Evolutionary conservation across 768 basidiomycete species (phyloP), one percentile per base, ranked within the genome.

Genomic region (Rhodotorula diobovata): DNA sequence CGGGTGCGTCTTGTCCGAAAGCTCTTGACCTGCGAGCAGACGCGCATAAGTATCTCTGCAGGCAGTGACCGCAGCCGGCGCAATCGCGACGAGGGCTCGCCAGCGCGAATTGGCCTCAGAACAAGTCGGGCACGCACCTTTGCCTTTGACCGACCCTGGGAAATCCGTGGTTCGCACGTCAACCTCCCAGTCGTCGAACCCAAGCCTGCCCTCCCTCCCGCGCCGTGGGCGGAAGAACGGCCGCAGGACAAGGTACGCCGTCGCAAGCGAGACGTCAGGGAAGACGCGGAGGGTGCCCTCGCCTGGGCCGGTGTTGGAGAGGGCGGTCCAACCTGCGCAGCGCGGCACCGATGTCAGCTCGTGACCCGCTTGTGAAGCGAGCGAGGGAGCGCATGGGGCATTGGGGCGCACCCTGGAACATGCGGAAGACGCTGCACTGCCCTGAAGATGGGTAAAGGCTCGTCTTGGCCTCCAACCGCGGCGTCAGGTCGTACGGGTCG

Each of bases 221-320:
- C 76, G 72, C 10, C 82, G 64, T 2, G 83, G 61, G 81, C 82
- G 57, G 83, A 90, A 89, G 81, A 89, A 87, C 0, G 88, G 88
- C 16, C 88, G 84, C 0, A 89, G 82, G 30, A 89, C 81, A 67
- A 85, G 80, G 71, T 90, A 56, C 32, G 64, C 45, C n/a, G 61
- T 84, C 14, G 86, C 80, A 30, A 87, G 82, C 1, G 80, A 79
- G 57, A 89, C 79, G 78, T 85, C 83, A 0, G 87, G 87, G 53
- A 86, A 83, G n/a, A 89, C 85, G 4, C 83, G 82, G 2, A 89
- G 82, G 0, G 88, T 89, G 21, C 88, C 88, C 32, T 63, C 67
- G 53, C 35, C 51, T 4, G 61, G 61, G 11, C 32, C 41, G 12
- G 71, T 63, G 9, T 32, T n/a, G 11, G 54, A 51, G 15, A 68